Evolutionary conservation across 176 grass and related monocot species (phyloP).

Genomic region (Dendrocalamus sinicus): DNA sequence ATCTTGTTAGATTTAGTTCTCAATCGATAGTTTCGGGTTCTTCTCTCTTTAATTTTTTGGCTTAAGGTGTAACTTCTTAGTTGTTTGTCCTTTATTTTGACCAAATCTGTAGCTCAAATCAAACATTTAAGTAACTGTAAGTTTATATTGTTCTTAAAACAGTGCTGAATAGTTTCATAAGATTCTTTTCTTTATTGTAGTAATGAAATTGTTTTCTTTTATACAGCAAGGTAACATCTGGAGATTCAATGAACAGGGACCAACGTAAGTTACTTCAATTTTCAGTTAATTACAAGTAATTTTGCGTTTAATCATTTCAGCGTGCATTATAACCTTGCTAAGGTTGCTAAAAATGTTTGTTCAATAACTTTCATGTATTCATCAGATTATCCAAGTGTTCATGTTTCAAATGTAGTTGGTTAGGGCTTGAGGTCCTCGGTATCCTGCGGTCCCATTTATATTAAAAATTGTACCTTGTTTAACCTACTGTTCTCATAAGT

Average conservation of each 20-base stretch:
- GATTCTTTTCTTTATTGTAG: slow-evolving; percentile 5
- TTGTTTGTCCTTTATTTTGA: background rate
- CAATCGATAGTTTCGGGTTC: too few species aligned
- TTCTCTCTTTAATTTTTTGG: too few species aligned
- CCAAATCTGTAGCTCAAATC: slow-evolving; percentile 7
- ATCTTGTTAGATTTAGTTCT: too few species aligned
- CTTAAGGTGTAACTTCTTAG: too few species aligned
- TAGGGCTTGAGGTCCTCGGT: background rate
- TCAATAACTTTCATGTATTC: background rate
- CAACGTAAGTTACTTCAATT: slow-evolving; percentile 38
- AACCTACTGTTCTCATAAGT: too few species aligned
- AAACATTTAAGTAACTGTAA: background rate
- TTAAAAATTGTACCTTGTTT: too few species aligned
- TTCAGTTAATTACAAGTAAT: background rate
- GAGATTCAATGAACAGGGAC: slow-evolving; percentile 32
- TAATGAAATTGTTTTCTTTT: slow-evolving; percentile 33
- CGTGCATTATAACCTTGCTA: background rate
- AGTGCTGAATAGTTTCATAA: background rate
- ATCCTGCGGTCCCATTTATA: too few species aligned
- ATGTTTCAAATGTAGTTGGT: background rate
- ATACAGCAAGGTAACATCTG: slow-evolving; percentile 49
- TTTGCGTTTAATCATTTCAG: background rate
- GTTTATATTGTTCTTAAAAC: slow-evolving; percentile 13
- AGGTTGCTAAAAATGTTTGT: too few species aligned
- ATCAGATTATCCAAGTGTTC: background rate